Conservation (phyloP, 345 rosid genomes). For the Noccaea bulbosa region DNA sequence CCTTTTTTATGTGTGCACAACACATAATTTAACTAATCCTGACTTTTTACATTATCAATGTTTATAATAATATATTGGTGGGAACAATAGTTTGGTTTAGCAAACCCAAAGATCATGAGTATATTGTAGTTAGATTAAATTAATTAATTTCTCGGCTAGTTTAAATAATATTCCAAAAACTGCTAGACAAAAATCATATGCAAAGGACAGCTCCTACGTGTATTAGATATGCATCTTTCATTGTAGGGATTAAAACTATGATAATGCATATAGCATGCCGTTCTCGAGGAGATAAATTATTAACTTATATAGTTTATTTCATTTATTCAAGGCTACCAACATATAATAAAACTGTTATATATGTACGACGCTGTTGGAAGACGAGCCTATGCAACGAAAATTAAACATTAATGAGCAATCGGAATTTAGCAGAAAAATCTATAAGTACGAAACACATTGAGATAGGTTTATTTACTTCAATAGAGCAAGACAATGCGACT, state of each 20-base stretch:
- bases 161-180: not conserved
- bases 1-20: too few species aligned
- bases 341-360: conserved; percentile 18
- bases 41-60: too few species aligned
- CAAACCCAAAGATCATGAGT: not conserved
- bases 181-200: not conserved
- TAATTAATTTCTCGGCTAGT: not conserved
- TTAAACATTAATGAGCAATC: conserved; percentile 19
- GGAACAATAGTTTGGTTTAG: not conserved
- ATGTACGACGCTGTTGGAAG: conserved; percentile 17
- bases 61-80: too few species aligned
- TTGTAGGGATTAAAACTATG: not conserved
- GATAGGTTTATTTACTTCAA: conserved; percentile 21
- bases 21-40: too few species aligned
- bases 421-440: conserved; percentile 11
- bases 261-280: conserved; percentile 17
- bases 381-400: conserved; percentile 27
- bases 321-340: not conserved
- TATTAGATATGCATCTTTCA: conserved; percentile 13
- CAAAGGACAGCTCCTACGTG: not conserved
- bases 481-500: conserved; percentile 14
- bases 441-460: conserved; percentile 9
- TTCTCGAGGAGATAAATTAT: conserved; percentile 3
- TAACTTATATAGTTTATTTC: not conserved
- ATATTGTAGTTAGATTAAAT: too few species aligned